Conservation (phyloP, 257 asterid genomes). For the Paulownia fortunei region DNA sequence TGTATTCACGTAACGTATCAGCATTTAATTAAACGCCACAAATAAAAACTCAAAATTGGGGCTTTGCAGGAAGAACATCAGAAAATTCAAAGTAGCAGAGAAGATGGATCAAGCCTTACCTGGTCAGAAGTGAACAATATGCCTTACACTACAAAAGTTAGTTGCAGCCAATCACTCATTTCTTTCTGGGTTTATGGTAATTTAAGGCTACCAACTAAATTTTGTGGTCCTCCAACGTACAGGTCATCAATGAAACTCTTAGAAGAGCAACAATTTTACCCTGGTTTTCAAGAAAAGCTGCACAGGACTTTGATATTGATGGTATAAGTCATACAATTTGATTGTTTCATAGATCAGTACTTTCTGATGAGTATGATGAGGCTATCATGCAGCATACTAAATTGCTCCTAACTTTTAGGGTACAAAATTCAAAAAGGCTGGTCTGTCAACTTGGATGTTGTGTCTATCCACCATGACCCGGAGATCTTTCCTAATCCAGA, state of each 20-base stretch:
- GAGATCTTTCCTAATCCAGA: conserved; percentile 61
- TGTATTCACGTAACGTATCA: background rate
- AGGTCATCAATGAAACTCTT: conserved; percentile 81
- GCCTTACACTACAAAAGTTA: conserved; percentile 79
- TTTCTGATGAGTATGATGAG: background rate
- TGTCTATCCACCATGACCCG: conserved; percentile 85
- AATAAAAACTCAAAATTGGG: conserved; percentile 8
- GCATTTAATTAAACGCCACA: background rate
- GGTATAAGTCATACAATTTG: conserved; percentile 46
- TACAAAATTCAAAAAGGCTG: conserved; percentile 75
- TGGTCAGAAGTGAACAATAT: conserved; percentile 83
- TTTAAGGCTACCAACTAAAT: background rate
- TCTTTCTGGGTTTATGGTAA: background rate
- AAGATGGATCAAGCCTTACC: conserved; percentile 60
- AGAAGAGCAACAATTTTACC: conserved; percentile 87
- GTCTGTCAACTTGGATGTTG: conserved; percentile 84
- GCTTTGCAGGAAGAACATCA: conserved; percentile 73
- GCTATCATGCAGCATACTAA: conserved; percentile 18
- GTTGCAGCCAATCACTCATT: conserved; percentile 19
- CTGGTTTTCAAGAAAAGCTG: conserved; percentile 89
- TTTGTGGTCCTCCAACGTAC: conserved; percentile 27
- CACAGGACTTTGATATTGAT: conserved; percentile 82
- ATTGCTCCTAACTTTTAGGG: conserved; percentile 44
- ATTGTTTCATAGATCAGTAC: background rate
- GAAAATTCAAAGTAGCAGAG: conserved; percentile 54